Conservation (phyloP, 2,329 filamentous ascomycete genomes). For the Tolypocladium guangdongense region DNA sequence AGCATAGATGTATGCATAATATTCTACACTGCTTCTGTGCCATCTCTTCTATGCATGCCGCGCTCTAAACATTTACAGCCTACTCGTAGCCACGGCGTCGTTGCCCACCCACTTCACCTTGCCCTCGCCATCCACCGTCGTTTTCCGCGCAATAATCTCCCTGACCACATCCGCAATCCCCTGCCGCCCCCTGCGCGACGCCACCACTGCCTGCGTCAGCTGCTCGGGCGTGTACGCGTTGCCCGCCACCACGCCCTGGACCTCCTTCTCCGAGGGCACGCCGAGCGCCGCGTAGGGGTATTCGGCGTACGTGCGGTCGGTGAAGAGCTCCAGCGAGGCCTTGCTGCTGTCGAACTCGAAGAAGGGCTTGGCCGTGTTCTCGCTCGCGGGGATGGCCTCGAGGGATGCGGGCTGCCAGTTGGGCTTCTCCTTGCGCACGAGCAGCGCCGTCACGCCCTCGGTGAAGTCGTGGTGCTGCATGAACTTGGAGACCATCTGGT, state of each 20-base stretch:
- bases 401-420: conserved; percentile 68
- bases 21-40: not conserved
- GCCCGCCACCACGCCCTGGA: conserved; percentile 32
- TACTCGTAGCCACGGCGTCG: conserved; percentile 18
- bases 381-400: conserved; percentile 47
- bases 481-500: conserved; percentile 74
- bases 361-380: conserved; percentile 53
- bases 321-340: conserved; percentile 48
- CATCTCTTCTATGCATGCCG: not conserved
- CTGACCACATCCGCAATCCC: conserved; percentile 57
- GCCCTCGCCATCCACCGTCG: conserved; percentile 32
- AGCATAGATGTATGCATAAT: not conserved
- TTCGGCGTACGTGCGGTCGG: conserved; percentile 48
- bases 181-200: conserved; percentile 50
- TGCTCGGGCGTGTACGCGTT: conserved; percentile 36
- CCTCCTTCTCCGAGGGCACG: conserved; percentile 60
- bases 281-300: conserved; percentile 66
- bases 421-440: conserved; percentile 61
- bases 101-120: conserved; percentile 27
- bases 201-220: conserved; percentile 53
- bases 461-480: conserved; percentile 88
- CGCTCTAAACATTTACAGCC: conserved; percentile 14
- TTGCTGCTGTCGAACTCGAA: conserved; percentile 41
- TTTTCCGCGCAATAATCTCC: conserved; percentile 58
- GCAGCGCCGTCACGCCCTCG: conserved; percentile 74